phyloP scores from a whole-genome alignment of 345 rosid species.

The Camelina neglecta region DNA sequence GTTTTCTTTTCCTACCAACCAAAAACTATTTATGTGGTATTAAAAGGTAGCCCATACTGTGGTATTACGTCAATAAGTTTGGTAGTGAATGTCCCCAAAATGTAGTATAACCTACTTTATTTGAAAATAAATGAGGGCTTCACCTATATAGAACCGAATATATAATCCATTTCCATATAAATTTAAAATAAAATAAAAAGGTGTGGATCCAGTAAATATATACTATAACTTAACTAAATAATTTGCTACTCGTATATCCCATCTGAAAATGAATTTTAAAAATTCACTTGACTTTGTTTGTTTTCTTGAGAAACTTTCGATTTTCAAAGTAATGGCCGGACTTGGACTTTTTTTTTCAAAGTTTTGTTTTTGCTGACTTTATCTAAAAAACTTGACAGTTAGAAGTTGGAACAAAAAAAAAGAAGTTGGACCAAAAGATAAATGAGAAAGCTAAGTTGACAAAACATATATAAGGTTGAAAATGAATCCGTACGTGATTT shows the following conservation, averaged over 20 bases:
- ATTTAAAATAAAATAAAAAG: neutral
- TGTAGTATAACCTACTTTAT: neutral
- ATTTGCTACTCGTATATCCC: neutral
- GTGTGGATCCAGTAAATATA: neutral
- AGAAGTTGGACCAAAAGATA: constrained; percentile 20
- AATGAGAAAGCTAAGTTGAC: constrained; percentile 14
- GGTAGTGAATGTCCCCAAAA: neutral
- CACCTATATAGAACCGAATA: neutral
- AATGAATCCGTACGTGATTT: neutral
- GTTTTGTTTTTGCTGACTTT: neutral
- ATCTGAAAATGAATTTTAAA: neutral
- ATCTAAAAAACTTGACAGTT: constrained; percentile 19
- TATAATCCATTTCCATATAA: neutral
- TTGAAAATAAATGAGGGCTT: constrained; percentile 8
- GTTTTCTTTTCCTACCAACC: neutral
- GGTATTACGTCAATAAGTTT: constrained; percentile 17
- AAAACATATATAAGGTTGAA: constrained; percentile 10
- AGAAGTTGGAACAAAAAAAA: constrained; percentile 21
- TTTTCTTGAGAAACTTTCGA: constrained; percentile 1
- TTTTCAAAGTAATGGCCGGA: constrained; percentile 1
- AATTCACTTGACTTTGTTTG: neutral
- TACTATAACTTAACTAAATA: neutral
- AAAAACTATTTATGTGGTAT: neutral
- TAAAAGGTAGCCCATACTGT: neutral
- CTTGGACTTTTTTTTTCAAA: neutral